Percentiles rank a stretch among this genome's conserved stretches.
Conservation (phyloP, 768 basidiomycete species). For the Rhizopogon rudus region DNA sequence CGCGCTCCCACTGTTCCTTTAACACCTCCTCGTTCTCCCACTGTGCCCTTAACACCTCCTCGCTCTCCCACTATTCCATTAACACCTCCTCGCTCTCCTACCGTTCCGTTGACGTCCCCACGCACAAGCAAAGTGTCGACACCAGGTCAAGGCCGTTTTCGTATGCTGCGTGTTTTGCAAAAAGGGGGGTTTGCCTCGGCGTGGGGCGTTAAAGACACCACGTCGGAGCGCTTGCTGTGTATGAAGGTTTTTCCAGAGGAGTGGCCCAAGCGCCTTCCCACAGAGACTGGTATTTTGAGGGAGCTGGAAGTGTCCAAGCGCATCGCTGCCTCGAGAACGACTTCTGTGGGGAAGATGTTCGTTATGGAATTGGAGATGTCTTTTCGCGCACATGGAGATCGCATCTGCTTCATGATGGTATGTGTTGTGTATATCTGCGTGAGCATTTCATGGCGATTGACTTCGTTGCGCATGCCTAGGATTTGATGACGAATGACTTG, state of each 20-base stretch:
- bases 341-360: constrained; percentile 24
- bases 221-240: constrained; percentile 32
- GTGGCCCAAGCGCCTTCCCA: constrained; percentile 4
- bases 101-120: background rate
- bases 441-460: background rate
- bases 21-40: background rate
- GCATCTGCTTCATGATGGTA: constrained; percentile 37
- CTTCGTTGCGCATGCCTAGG: constrained; percentile 17
- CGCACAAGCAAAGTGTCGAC: background rate
- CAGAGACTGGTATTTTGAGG: constrained; percentile 15
- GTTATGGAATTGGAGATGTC: constrained; percentile 35
- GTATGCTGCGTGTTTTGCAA: constrained; percentile 12
- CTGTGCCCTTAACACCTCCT: background rate
- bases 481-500: constrained; percentile 36
- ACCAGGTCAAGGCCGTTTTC: constrained; percentile 19
- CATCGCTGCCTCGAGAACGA: constrained; percentile 19
- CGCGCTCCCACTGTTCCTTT: background rate
- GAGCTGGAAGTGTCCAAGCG: constrained; percentile 33
- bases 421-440: constrained; percentile 11
- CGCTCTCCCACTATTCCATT: background rate
- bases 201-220: constrained; percentile 17
- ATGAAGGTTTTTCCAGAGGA: constrained; percentile 30
- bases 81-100: background rate
- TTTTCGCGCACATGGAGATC: constrained; percentile 21
- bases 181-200: constrained; percentile 16